Evolutionary conservation across 208 protist genomes (phyloP).

Genomic region (Strigomonas culicis): DNA sequence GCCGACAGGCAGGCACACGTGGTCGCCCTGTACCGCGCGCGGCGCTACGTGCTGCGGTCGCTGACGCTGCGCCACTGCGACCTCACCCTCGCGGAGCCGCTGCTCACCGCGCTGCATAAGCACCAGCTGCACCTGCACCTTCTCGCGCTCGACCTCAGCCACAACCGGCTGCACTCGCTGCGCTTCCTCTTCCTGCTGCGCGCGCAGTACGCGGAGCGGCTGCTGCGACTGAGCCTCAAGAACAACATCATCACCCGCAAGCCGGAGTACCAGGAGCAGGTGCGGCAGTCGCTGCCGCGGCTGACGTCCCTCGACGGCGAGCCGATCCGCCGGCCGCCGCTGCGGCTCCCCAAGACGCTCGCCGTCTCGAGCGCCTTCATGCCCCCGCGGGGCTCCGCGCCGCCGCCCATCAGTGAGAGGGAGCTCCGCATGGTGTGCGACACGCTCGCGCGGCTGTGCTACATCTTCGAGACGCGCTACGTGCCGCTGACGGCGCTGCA

Average conservation of each 20-base stretch:
- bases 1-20: not conserved
- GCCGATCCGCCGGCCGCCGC: constrained; percentile 69
- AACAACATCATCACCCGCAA: constrained; percentile 84
- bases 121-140: constrained; percentile 36
- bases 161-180: constrained; percentile 73
- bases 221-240: constrained; percentile 68
- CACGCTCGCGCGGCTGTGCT: constrained; percentile 50
- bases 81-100: constrained; percentile 51
- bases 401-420: constrained; percentile 10
- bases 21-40: not conserved
- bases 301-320: constrained; percentile 75
- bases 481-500: constrained; percentile 61
- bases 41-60: constrained; percentile 39
- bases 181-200: constrained; percentile 76
- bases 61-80: constrained; percentile 43
- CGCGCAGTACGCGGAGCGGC: constrained; percentile 54
- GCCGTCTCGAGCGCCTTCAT: constrained; percentile 30
- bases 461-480: constrained; percentile 74
- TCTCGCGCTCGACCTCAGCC: constrained; percentile 71
- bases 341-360: constrained; percentile 51
- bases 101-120: constrained; percentile 66
- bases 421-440: constrained; percentile 47
- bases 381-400: constrained; percentile 1
- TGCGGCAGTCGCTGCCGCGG: constrained; percentile 64
- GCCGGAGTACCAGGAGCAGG: constrained; percentile 85